These are phyloP conservation scores for Paralagenidium karlingii DNA, from an alignment of 352 stramenopile genomes.

Conservation along the genomic window DNA sequence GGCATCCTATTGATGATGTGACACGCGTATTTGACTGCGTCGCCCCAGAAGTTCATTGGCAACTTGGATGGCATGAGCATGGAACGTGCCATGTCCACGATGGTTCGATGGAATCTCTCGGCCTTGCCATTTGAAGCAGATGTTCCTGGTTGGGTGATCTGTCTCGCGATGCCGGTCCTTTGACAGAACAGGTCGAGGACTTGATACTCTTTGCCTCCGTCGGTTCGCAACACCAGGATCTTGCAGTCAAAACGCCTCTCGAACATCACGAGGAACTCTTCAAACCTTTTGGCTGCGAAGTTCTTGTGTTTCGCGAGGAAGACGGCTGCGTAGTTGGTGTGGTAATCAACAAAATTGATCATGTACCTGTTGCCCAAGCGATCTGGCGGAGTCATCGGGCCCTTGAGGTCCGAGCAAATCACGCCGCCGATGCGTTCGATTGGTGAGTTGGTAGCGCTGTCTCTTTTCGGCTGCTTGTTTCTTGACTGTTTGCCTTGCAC, in stretches of 20 bases:
- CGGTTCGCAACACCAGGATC: not conserved
- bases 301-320: not conserved
- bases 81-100: not conserved
- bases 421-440: not conserved
- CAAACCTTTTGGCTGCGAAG: not conserved
- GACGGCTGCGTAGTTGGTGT: not conserved
- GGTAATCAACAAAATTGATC: constrained; percentile 1
- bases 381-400: not conserved
- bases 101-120: not conserved
- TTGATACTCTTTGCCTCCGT: not conserved
- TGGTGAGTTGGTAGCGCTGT: not conserved
- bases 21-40: not conserved
- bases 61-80: not conserved
- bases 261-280: not conserved
- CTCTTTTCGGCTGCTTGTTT: not conserved
- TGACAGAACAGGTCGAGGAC: not conserved
- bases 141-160: not conserved
- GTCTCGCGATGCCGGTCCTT: not conserved
- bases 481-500: not conserved
- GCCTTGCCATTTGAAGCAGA: not conserved
- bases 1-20: not conserved
- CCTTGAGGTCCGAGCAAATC: not conserved
- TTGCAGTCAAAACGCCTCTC: not conserved
- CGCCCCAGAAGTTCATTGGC: not conserved
- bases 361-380: not conserved